Conservation (phyloP, 2,329 filamentous ascomycete genomes). For the Calonectria pauciramosa region DNA sequence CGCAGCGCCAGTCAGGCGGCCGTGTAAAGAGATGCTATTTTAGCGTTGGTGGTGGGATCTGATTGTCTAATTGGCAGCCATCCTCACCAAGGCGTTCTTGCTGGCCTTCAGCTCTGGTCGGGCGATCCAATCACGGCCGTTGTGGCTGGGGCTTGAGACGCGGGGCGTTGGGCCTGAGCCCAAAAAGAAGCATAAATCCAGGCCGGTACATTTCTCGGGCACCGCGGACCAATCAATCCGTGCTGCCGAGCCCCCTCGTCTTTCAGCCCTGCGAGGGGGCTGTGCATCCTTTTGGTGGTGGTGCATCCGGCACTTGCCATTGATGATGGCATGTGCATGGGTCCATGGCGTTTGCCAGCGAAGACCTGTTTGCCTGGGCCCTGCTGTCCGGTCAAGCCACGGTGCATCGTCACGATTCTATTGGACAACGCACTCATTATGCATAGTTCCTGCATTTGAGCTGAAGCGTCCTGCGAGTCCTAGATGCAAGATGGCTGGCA, state of each 20-base stretch:
- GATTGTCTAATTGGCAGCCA: background rate
- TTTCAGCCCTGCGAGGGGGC: background rate
- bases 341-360: background rate
- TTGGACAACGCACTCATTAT: background rate
- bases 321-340: background rate
- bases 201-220: background rate
- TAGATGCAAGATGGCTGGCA: background rate
- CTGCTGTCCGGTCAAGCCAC: background rate
- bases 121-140: background rate
- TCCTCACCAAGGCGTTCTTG: background rate
- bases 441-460: background rate
- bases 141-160: background rate
- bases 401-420: background rate
- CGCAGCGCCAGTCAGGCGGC: background rate
- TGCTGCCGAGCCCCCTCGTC: background rate
- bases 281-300: background rate
- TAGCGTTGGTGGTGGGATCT: background rate
- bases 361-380: background rate
- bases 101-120: background rate
- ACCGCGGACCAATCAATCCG: background rate
- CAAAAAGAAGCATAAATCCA: conserved; percentile 6
- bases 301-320: background rate
- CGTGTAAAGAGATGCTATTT: background rate
- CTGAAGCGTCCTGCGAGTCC: background rate
- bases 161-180: background rate